Base-by-base conservation (phyloP, 2,329 filamentous ascomycete species). In the Elsinoe fawcettii region DNA sequence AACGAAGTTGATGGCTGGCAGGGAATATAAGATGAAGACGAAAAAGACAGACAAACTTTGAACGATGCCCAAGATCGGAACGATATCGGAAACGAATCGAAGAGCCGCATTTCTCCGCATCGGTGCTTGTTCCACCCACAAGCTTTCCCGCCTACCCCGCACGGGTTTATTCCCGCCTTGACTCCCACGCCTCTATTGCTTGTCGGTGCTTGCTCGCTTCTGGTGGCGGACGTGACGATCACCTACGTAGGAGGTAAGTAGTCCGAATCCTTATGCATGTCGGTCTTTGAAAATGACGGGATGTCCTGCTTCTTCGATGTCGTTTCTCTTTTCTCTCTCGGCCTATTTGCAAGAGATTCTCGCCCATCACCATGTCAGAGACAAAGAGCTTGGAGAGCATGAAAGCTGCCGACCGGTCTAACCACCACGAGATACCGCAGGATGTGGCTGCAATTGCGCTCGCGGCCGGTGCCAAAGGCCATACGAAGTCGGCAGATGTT, bases 401-500 rank as follows among this genome's bases (percentile, higher is more conserved):
- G 14, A 53, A 53, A 27, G 49, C 18, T 22, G 43, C 16, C 12
- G 9, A 47, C 7, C 12, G 27, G 11, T 27, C 30, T 14, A 41
- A 56, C 18, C 54, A 56, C 22, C 20, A 49, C 44, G 54, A 37
- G 23, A 20, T 46, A 2, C 54, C 39, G n/a, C 23, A 22, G 25
- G 54, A 49, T 36, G 54, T 32, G 8, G 37, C 39, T 7, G 54
- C 54, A 1, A 32, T 37, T 18, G 54, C 41, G 25, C n/a, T 56
- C 9, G 54, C 54, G 16, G 39, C 54, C 8, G 54, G 54, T 4
- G 39, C 54, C 16, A 56, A 56, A 20, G 54, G 54, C 9, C 39
- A 34, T 8, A 46, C 39, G 20, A 56, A 56, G 41, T 56, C 54
- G 1, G 54, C 54, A 37, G 78, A 81, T 63, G 74, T 75, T 0